Percentiles rank a stretch among this genome's conserved stretches.
phyloP scores from a whole-genome alignment of 805 yeast species.

The Suhomyces canberraensis region DNA sequence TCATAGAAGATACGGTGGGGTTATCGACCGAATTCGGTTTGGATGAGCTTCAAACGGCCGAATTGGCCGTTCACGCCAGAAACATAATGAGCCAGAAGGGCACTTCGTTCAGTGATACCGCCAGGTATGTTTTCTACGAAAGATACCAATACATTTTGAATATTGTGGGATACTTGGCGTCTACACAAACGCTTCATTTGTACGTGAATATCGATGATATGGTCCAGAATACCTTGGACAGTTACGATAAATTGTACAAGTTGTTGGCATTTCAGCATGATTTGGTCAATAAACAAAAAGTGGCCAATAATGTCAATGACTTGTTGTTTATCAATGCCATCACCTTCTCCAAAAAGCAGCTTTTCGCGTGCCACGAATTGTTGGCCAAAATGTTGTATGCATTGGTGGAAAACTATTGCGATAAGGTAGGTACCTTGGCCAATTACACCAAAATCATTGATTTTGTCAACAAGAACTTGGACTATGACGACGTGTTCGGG shows the following conservation, averaged over 20 bases:
- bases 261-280: conserved; percentile 55
- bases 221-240: conserved; percentile 44
- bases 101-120: conserved; percentile 52
- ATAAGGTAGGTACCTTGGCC: conserved; percentile 25
- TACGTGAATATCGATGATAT: conserved; percentile 22
- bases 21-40: conserved; percentile 50
- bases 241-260: conserved; percentile 58
- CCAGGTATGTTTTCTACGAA: conserved; percentile 62
- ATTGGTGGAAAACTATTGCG: conserved; percentile 36
- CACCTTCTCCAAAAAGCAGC: conserved; percentile 57
- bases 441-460: conserved; percentile 40
- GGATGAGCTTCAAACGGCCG: conserved; percentile 76
- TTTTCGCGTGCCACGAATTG: conserved; percentile 65
- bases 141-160: conserved; percentile 75
- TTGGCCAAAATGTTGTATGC: conserved; percentile 65
- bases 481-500: conserved; percentile 60
- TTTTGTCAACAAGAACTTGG: conserved; percentile 44
- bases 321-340: conserved; percentile 38
- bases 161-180: conserved; percentile 41
- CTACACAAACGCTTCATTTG: conserved; percentile 19
- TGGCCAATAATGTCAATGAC: conserved; percentile 50
- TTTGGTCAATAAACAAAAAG: conserved; percentile 41
- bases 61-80: conserved; percentile 53
- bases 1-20: conserved; percentile 57
- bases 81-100: conserved; percentile 42